phyloP scores from a whole-genome alignment of 2,329 filamentous ascomycete species.

The Periconia sp. region DNA sequence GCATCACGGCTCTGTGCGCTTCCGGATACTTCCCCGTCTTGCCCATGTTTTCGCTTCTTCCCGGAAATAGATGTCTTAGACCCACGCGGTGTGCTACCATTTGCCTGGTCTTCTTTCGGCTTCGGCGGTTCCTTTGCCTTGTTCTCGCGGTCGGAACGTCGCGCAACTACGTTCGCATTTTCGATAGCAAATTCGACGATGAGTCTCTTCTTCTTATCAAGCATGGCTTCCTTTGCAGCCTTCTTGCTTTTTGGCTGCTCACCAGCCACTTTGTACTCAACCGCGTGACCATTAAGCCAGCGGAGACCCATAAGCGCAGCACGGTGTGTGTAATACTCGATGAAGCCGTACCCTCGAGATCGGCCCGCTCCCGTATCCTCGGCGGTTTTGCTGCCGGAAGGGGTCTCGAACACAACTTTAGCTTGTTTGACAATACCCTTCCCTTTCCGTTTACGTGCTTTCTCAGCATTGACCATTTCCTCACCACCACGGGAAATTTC shows the following conservation, averaged over 20 bases:
- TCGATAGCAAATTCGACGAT: slow-evolving; percentile 98
- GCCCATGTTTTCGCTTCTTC: slow-evolving; percentile 45
- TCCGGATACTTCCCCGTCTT: slow-evolving; percentile 8
- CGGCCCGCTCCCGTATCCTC: slow-evolving; percentile 77
- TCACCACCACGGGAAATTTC: slow-evolving; percentile 79
- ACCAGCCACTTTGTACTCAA: slow-evolving; percentile 54
- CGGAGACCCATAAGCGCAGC: slow-evolving; percentile 93
- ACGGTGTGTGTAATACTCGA: slow-evolving; percentile 92
- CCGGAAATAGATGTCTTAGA: slow-evolving; percentile 15
- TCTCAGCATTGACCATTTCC: slow-evolving; percentile 79
- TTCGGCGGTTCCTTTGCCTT: slow-evolving; percentile 53
- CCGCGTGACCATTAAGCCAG: slow-evolving; percentile 81
- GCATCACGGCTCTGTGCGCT: slow-evolving; percentile 19
- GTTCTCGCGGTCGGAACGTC: slow-evolving; percentile 67
- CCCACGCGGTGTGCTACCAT: slow-evolving; percentile 8
- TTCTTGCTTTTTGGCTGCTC: slow-evolving; percentile 49
- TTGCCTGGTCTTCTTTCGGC: slow-evolving; percentile 16
- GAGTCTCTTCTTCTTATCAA: slow-evolving; percentile 82
- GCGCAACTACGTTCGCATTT: slow-evolving; percentile 90
- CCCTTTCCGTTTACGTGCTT: slow-evolving; percentile 74
- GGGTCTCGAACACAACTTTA: slow-evolving; percentile 91
- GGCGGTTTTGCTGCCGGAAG: slow-evolving; percentile 78
- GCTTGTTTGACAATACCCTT: slow-evolving; percentile 89
- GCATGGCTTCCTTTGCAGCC: slow-evolving; percentile 44
- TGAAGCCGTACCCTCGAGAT: slow-evolving; percentile 93